A percentile compares a stretch with the other conserved stretches of the same genome.
phyloP scores from a whole-genome alignment of 306 rosid genomes.

The Cercis canadensis region DNA sequence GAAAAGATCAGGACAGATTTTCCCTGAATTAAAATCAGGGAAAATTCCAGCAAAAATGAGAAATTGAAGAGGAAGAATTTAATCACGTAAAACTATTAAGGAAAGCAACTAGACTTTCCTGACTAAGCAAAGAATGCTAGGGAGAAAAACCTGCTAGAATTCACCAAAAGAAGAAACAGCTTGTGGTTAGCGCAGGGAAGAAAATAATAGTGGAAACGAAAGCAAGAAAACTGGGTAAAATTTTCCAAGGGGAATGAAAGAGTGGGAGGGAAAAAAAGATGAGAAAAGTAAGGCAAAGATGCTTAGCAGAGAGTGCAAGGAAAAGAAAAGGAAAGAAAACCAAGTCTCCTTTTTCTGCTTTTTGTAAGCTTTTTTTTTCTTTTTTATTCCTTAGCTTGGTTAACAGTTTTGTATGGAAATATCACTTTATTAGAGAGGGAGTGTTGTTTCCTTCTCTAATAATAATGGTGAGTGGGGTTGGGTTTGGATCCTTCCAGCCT shows the following conservation, averaged over 20 bases:
- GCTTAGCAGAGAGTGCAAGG: slow-evolving; percentile 80
- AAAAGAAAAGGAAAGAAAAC: slow-evolving; percentile 53
- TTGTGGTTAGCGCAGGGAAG: slow-evolving; percentile 40
- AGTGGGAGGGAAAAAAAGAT: slow-evolving; percentile 38
- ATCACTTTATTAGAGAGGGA: slow-evolving; percentile 57
- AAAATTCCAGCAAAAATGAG: slow-evolving; percentile 26
- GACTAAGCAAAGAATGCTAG: slow-evolving; percentile 40
- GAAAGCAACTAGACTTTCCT: slow-evolving; percentile 52
- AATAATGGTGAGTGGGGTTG: slow-evolving; percentile 75
- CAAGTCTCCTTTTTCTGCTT: slow-evolving; percentile 61
- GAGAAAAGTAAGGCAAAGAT: slow-evolving; percentile 69
- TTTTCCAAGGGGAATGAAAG: slow-evolving; percentile 40
- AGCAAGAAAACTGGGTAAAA: slow-evolving; percentile 39
- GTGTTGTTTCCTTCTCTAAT: slow-evolving; percentile 46
- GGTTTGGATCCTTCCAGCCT: slow-evolving; percentile 87
- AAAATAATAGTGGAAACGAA: slow-evolving; percentile 38
- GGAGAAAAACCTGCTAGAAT: slow-evolving; percentile 33
- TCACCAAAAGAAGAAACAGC: slow-evolving; percentile 49
- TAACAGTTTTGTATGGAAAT: slow-evolving; percentile 48
- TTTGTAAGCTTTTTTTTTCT: slow-evolving; percentile 53
- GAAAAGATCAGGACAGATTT: slow-evolving; percentile 41
- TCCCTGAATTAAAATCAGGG: slow-evolving; percentile 35
- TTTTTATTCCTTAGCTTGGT: slow-evolving; percentile 21
- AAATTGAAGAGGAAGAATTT: slow-evolving; percentile 33
- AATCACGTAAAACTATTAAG: slow-evolving; percentile 29